Base-by-base conservation (phyloP, 106 monocot species). In the Iris macrosiphon region DNA sequence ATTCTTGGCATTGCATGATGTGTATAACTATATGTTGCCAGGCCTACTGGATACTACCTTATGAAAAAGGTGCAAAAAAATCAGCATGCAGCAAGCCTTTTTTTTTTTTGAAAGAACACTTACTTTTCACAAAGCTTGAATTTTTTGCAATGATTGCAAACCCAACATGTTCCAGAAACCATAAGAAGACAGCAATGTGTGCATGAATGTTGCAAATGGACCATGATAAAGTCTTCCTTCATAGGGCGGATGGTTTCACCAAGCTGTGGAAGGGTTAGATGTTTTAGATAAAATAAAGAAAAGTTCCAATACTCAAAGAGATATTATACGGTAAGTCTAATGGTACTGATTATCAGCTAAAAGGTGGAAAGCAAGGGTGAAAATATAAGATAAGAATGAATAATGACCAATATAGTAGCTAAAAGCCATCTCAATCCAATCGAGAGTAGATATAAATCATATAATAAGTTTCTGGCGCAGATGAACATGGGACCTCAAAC, bases 151-250 rank as follows among this genome's bases (percentile, higher is more conserved):
- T 70, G 77, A 29, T 64, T 75, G 63, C 90, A 85, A 54, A 85
- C 81, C 94, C 94, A 94, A 38, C 84, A 81, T 50, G 78, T 74
- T 45, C 85, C 90, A 66, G 74, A 74, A 4, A 78, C 72, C 85
- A 91, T 91, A n/a, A 85, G 75, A 13, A 66, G 6, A 57, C 90
- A 91, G 27, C 90, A 91, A 50, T 91, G 90, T 17, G 53, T 60
- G 68, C 90, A 91, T 29, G 75, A 54, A 72, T 91, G 85, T 60
- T 85, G 85, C 63, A 91, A 49, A 67, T 91, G 90, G 20, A 91
- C 90, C 90, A 91, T 91, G 23, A 91, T 91, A 74, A 91, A 85
- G 58, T 91, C 90, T 70, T 91, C 90, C 69, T 84, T 91, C 81
- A 91, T 91, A 0, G 85, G 85, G 47, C 28, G 75, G 17, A 91